Evolutionary conservation across 805 yeast species (phyloP).

Genomic region (Cyberlindnera maritima): DNA sequence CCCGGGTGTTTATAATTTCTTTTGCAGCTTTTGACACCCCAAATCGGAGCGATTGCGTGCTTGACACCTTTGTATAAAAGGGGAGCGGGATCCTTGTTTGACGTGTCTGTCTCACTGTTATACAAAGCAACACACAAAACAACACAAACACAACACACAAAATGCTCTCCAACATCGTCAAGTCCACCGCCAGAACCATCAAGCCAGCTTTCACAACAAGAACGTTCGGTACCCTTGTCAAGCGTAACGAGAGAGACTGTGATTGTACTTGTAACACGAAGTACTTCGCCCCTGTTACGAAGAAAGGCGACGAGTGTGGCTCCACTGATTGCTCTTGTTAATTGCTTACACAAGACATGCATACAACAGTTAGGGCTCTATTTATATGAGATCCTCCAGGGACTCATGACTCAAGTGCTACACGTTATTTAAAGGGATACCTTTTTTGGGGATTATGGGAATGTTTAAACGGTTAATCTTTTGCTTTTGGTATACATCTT

Average conservation of each 20-base stretch:
- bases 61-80: slow-evolving; percentile 5
- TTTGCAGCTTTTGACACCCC: no score
- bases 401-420: no score
- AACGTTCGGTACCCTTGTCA: slow-evolving; percentile 8
- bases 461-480: not conserved
- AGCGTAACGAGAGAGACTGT: slow-evolving; percentile 25
- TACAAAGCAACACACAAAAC: no score
- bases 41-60: not conserved
- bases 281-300: slow-evolving; percentile 6
- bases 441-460: not conserved
- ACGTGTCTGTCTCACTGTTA: no score
- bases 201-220: slow-evolving; percentile 11
- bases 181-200: slow-evolving; percentile 16
- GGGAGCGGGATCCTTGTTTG: not conserved
- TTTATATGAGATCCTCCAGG: no score
- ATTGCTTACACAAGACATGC: not conserved
- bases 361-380: no score
- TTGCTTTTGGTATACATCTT: not conserved
- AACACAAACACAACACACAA: slow-evolving; percentile 3
- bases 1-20: no score
- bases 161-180: slow-evolving; percentile 20
- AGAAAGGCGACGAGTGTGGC: slow-evolving; percentile 26
- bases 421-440: not conserved
- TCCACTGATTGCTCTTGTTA: slow-evolving; percentile 28
- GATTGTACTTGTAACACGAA: slow-evolving; percentile 28